Conservation (phyloP, 768 basidiomycete genomes). For the Tylopilus subfusipes region DNA sequence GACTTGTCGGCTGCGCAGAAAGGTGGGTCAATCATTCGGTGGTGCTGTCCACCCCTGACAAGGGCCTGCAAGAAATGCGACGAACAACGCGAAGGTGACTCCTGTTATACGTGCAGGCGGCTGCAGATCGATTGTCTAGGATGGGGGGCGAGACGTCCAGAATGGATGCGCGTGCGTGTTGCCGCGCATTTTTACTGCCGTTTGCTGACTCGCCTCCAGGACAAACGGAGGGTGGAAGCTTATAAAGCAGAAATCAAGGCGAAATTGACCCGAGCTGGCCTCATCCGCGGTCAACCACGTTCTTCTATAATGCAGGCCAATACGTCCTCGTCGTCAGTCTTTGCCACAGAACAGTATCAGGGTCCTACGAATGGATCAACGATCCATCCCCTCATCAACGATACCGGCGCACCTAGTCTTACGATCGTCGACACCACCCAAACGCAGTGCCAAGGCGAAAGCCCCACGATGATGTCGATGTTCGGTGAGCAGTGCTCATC, state of each 20-base stretch:
- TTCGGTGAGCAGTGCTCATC: constrained; percentile 23
- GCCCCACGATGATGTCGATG: constrained; percentile 26
- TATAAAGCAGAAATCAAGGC: constrained; percentile 86
- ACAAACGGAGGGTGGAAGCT: constrained; percentile 75
- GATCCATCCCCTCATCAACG: constrained; percentile 20
- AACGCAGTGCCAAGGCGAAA: constrained; percentile 18
- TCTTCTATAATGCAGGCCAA: constrained; percentile 45
- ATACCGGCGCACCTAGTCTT: constrained; percentile 20
- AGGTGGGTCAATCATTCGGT: constrained; percentile 42
- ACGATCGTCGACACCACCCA: constrained; percentile 20
- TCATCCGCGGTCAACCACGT: constrained; percentile 81
- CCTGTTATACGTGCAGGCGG: constrained; percentile 78
- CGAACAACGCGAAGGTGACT: constrained; percentile 76
- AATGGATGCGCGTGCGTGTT: constrained; percentile 77
- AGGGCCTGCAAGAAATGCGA: constrained; percentile 70
- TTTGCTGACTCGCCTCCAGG: constrained; percentile 42
- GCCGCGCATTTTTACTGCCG: background rate
- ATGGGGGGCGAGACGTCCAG: constrained; percentile 82
- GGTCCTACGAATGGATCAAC: constrained; percentile 18
- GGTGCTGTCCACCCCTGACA: background rate
- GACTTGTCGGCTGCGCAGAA: constrained; percentile 82
- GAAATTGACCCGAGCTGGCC: constrained; percentile 69
- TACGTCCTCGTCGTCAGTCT: constrained; percentile 33
- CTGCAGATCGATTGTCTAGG: constrained; percentile 80
- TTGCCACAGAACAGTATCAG: constrained; percentile 30